Percentiles rank a stretch among this genome's conserved stretches.
Evolutionary conservation across 768 basidiomycete species (phyloP).

Genomic region (Trichaptum fuscoviolaceum): DNA sequence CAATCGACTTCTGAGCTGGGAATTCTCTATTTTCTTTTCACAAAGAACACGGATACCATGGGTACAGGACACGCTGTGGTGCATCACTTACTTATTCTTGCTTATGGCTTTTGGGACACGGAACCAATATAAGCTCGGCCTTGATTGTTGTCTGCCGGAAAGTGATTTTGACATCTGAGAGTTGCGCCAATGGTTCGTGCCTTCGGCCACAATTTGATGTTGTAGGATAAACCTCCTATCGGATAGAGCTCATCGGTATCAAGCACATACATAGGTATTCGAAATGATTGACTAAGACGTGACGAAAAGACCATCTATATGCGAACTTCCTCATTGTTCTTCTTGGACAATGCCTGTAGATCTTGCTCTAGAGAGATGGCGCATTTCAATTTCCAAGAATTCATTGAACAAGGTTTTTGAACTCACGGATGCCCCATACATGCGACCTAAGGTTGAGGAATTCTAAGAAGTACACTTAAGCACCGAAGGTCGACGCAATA

Average conservation of each 20-base stretch:
- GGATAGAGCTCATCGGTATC: background rate
- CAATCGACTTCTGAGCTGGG: background rate
- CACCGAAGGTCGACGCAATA: background rate
- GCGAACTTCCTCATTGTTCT: constrained; percentile 55
- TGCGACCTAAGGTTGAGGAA: constrained; percentile 76
- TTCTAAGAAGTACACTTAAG: constrained; percentile 38
- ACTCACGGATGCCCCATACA: constrained; percentile 87
- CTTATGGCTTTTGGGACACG: background rate
- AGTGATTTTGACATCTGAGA: background rate
- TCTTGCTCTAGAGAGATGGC: constrained; percentile 61
- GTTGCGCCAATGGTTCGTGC: background rate
- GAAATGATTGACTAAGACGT: background rate
- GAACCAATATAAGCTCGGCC: background rate
- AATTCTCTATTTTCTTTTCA: background rate
- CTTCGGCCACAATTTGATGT: background rate
- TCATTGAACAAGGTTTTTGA: background rate
- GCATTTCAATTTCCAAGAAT: background rate
- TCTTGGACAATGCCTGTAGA: constrained; percentile 66
- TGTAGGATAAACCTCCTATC: too few relatives aligned
- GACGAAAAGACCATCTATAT: constrained; percentile 29
- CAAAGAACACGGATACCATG: background rate
- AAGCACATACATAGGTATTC: background rate
- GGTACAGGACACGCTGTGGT: background rate
- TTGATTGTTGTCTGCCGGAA: background rate
- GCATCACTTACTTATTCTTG: background rate